These are phyloP conservation scores for Cladosporium sp. DNA, from an alignment of 2,329 filamentous ascomycete genomes.

Conservation along the genomic window DNA sequence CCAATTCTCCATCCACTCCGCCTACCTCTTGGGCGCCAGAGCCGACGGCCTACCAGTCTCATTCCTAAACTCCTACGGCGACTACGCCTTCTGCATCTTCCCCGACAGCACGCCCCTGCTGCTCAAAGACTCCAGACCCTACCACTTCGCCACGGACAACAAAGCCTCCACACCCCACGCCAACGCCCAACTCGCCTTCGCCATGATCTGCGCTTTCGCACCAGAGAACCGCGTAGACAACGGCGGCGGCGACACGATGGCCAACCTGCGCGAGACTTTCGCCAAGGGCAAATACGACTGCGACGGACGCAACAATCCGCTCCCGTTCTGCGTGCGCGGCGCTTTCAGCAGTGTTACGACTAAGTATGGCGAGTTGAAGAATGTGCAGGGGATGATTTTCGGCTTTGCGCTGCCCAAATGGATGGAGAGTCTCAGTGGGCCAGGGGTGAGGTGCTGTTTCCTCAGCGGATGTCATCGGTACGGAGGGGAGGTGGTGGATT, in stretches of 20 bases:
- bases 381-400: constrained; percentile 7
- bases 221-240: constrained; percentile 6
- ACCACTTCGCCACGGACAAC: not conserved
- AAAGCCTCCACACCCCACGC: not conserved
- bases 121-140: constrained; percentile 1
- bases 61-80: constrained; percentile 6
- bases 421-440: constrained; percentile 5
- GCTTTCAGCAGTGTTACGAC: constrained; percentile 6
- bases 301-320: constrained; percentile 1
- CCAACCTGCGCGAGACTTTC: constrained; percentile 3
- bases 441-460: constrained; percentile 4
- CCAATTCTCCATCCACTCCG: constrained; percentile 10
- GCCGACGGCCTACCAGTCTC: constrained; percentile 1
- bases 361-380: not conserved
- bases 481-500: constrained; percentile 7
- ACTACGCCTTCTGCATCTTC: constrained; percentile 5
- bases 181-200: constrained; percentile 2
- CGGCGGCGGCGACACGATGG: not conserved
- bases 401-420: constrained; percentile 8
- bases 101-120: not conserved
- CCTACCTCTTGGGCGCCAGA: not conserved
- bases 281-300: not conserved
- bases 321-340: constrained; percentile 5
- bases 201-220: constrained; percentile 4
- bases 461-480: not conserved